Conservation (phyloP, 352 stramenopile genomes). For the Globisporangium cederbergense region DNA sequence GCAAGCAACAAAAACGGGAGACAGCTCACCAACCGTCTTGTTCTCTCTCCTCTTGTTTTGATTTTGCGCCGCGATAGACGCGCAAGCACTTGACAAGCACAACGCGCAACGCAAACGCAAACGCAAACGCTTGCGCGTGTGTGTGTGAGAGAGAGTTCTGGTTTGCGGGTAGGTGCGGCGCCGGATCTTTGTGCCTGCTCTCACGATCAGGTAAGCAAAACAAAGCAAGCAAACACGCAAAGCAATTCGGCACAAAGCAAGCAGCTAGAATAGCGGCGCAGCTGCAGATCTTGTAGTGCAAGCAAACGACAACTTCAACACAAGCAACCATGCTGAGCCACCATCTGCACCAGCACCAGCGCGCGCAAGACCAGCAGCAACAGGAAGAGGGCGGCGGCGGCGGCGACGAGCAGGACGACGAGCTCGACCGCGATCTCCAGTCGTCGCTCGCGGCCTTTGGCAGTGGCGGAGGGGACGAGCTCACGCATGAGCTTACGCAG, state of each 20-base stretch:
- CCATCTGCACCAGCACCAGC: neutral
- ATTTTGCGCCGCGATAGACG: conserved; percentile 2
- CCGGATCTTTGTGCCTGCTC: conserved; percentile 7
- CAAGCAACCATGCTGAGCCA: neutral
- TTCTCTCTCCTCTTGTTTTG: neutral
- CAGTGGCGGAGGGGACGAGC: neutral
- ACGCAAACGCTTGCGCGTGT: neutral
- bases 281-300: neutral
- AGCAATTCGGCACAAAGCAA: neutral
- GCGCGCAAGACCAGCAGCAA: conserved; percentile 2
- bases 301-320: neutral
- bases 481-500: neutral
- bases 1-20: conserved; percentile 2
- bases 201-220: neutral
- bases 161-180: neutral
- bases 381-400: neutral
- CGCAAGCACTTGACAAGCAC: conserved; percentile 1
- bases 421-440: neutral
- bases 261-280: neutral
- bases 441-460: neutral
- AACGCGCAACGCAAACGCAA: neutral
- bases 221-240: conserved; percentile 1
- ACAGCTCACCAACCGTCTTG: conserved; percentile 1
- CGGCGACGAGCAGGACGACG: conserved; percentile 6
- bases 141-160: neutral